phyloP scores from a whole-genome alignment of 2,329 filamentous ascomycete genomes.

The Apiospora aurea region DNA sequence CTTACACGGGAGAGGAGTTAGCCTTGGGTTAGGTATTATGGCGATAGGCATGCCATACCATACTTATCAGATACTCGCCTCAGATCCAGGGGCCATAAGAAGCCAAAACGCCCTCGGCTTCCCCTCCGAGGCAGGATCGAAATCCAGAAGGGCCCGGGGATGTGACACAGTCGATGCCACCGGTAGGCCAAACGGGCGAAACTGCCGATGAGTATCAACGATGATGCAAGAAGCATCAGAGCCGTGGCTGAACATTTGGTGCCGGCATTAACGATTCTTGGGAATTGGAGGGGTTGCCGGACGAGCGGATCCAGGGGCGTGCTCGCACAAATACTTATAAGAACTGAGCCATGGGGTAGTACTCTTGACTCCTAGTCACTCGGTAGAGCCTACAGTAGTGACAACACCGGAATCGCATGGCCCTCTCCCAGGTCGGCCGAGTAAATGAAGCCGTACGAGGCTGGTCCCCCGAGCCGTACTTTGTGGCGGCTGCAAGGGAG shows the following conservation, averaged over 20 bases:
- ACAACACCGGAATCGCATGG: background rate
- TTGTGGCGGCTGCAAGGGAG: slow-evolving; percentile 15
- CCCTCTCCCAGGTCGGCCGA: background rate
- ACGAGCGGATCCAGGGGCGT: too few species aligned
- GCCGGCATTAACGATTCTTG: background rate
- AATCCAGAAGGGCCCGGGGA: background rate
- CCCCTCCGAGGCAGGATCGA: background rate
- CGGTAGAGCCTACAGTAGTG: background rate
- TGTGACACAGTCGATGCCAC: slow-evolving; percentile 20
- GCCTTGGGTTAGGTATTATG: background rate
- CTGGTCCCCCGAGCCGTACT: background rate
- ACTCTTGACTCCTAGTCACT: background rate
- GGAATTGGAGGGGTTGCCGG: background rate
- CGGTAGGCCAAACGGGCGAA: background rate
- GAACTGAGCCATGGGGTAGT: background rate
- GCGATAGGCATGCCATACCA: background rate
- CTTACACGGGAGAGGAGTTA: slow-evolving; percentile 20
- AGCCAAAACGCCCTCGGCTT: background rate
- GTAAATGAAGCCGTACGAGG: background rate
- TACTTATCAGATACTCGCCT: background rate
- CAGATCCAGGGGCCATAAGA: background rate
- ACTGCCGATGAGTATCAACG: background rate
- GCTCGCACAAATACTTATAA: background rate
- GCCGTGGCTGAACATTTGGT: background rate
- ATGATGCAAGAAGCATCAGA: background rate